Evolutionary conservation across 768 basidiomycete species (phyloP).

Genomic region (Tubosaeta brunneosetosa): DNA sequence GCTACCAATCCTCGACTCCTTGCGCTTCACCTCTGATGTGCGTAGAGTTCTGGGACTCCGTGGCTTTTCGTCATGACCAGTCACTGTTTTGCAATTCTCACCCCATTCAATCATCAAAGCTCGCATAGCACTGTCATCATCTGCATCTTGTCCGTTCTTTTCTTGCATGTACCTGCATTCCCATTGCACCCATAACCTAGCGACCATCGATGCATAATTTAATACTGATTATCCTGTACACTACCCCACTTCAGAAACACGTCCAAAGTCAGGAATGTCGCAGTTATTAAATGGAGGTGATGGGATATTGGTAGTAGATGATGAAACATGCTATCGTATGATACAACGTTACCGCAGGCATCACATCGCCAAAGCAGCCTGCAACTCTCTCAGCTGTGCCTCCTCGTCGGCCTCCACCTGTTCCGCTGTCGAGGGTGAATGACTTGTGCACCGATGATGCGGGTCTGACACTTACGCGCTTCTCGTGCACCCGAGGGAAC

Average conservation of each 20-base stretch:
- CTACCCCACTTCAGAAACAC: conserved; percentile 24
- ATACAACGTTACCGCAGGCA: conserved; percentile 9
- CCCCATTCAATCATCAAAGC: conserved; percentile 9
- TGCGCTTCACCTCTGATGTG: conserved; percentile 95
- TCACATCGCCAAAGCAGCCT: conserved; percentile 84
- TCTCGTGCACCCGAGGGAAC: conserved; percentile 58
- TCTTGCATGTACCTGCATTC: conserved; percentile 25
- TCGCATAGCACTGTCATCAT: conserved; percentile 21
- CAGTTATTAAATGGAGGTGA: conserved; percentile 27
- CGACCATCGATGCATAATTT: conserved; percentile 32
- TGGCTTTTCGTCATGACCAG: conserved; percentile 40
- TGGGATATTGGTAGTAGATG: conserved; percentile 35
- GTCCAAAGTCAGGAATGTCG: conserved; percentile 19
- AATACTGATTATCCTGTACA: conserved; percentile 37
- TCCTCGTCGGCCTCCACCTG: conserved; percentile 87
- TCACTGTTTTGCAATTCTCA: conserved; percentile 4
- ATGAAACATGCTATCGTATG: conserved; percentile 19
- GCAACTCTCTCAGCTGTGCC: conserved; percentile 80
- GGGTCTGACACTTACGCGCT: conserved; percentile 41
- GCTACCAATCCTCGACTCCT: conserved; percentile 89
- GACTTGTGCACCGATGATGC: background rate
- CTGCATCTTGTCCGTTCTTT: conserved; percentile 23
- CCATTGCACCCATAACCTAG: conserved; percentile 26
- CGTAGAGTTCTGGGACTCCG: conserved; percentile 82
- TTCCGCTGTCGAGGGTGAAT: conserved; percentile 25